phyloP scores from a whole-genome alignment of 176 grass and related monocot species.

The Cenchrus fungigraminus region DNA sequence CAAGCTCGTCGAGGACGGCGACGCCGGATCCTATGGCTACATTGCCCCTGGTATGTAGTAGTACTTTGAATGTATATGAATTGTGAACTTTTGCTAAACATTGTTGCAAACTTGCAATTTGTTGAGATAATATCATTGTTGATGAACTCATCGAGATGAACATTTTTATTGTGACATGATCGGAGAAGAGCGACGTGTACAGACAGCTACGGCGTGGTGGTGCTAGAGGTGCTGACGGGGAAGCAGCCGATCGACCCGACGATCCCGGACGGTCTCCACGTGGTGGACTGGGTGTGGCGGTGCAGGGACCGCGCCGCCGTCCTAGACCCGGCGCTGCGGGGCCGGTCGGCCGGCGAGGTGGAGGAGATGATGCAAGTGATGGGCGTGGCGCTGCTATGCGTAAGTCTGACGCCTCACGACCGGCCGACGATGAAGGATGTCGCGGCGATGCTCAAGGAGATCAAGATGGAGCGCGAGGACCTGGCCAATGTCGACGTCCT shows the following conservation, averaged over 20 bases:
- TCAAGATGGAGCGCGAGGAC: slow-evolving; percentile 79
- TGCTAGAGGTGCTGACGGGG: slow-evolving; percentile 89
- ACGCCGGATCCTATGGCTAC: slow-evolving; percentile 97
- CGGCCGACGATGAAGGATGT: slow-evolving; percentile 95
- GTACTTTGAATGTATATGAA: neutral
- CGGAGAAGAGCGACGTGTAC: slow-evolving; percentile 95
- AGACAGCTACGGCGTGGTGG: slow-evolving; percentile 99
- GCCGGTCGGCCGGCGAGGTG: slow-evolving; percentile 54
- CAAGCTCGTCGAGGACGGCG: slow-evolving; percentile 89
- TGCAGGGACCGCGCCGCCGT: slow-evolving; percentile 52
- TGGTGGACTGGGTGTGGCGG: slow-evolving; percentile 90
- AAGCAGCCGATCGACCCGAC: slow-evolving; percentile 97
- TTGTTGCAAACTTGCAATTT: neutral
- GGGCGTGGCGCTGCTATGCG: slow-evolving; percentile 86
- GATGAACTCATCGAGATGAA: too few relatives aligned
- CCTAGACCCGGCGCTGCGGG: slow-evolving; percentile 68
- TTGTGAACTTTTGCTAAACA: neutral
- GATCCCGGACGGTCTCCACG: slow-evolving; percentile 74
- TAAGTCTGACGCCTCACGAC: slow-evolving; percentile 68
- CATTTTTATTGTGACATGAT: slow-evolving; percentile 52
- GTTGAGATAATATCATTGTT: neutral
- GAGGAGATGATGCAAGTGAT: slow-evolving; percentile 92
- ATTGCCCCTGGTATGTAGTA: slow-evolving; percentile 70
- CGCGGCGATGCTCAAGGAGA: slow-evolving; percentile 85
- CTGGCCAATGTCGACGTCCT: slow-evolving; percentile 65